These are phyloP conservation scores for Amanita jacksonii DNA, from an alignment of 768 basidiomycete species.

Conservation along the genomic window DNA sequence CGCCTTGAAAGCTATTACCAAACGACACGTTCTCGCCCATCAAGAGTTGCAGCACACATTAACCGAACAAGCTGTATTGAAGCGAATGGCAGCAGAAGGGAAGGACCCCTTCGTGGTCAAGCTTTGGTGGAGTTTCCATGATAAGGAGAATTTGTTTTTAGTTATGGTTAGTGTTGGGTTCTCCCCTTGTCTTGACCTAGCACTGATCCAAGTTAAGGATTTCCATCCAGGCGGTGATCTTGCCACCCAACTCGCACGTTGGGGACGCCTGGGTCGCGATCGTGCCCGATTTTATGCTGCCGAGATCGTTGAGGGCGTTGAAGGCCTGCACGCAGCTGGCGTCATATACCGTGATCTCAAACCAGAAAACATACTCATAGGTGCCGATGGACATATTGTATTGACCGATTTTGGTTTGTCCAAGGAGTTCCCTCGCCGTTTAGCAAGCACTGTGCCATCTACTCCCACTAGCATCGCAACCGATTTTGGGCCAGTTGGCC, in stretches of 20 bases:
- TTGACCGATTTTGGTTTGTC: constrained; percentile 95
- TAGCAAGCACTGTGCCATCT: constrained; percentile 40
- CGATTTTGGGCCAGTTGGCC: constrained; percentile 48
- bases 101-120: constrained; percentile 93
- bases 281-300: constrained; percentile 95
- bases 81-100: constrained; percentile 83
- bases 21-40: constrained; percentile 92
- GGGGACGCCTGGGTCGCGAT: constrained; percentile 89
- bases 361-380: constrained; percentile 94
- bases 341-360: constrained; percentile 98
- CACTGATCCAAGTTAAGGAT: constrained; percentile 39
- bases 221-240: constrained; percentile 96
- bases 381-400: constrained; percentile 90
- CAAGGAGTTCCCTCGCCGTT: constrained; percentile 73
- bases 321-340: constrained; percentile 87
- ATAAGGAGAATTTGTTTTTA: constrained; percentile 93
- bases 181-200: constrained; percentile 9
- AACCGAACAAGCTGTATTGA: constrained; percentile 93
- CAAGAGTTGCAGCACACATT: constrained; percentile 95
- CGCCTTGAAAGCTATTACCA: constrained; percentile 97
- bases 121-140: constrained; percentile 96
- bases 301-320: constrained; percentile 94
- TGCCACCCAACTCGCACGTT: constrained; percentile 93
- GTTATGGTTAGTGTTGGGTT: constrained; percentile 62
- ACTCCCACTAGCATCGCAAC: constrained; percentile 43